phyloP scores from a whole-genome alignment of 2,329 filamentous ascomycete genomes.

The Ceratocystis huliohia region DNA sequence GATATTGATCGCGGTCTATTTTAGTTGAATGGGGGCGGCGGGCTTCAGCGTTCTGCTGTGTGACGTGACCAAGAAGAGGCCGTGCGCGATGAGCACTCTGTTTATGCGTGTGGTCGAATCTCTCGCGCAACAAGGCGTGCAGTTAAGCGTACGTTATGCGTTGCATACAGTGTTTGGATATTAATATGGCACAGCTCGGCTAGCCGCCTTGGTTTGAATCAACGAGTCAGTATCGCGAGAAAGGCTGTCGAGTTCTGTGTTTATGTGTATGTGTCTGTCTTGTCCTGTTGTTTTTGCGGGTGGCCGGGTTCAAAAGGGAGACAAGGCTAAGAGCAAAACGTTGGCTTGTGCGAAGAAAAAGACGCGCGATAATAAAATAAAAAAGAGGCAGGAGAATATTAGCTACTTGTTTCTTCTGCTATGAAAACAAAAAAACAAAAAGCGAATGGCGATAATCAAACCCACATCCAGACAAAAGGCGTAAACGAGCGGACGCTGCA shows the following conservation, averaged over 20 bases:
- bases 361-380: neutral
- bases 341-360: neutral
- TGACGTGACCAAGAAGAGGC: slow-evolving; percentile 1
- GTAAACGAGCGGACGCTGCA: slow-evolving; percentile 1
- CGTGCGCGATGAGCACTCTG: neutral
- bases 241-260: no score
- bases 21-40: neutral
- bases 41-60: neutral
- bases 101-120: neutral
- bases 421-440: neutral
- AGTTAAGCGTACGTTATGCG: neutral
- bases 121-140: neutral
- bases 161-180: no score
- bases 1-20: neutral
- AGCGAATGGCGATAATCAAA: neutral
- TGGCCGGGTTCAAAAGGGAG: no score
- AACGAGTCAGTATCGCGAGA: no score
- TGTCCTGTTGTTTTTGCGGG: no score
- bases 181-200: no score
- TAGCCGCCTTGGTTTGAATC: no score
- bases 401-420: no score
- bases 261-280: no score
- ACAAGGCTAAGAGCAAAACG: no score
- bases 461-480: neutral
- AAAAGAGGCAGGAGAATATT: no score